Percentiles rank a stretch among this genome's conserved stretches.
phyloP scores from a whole-genome alignment of 441 rosid species.

The Eugenia klotzschiana region DNA sequence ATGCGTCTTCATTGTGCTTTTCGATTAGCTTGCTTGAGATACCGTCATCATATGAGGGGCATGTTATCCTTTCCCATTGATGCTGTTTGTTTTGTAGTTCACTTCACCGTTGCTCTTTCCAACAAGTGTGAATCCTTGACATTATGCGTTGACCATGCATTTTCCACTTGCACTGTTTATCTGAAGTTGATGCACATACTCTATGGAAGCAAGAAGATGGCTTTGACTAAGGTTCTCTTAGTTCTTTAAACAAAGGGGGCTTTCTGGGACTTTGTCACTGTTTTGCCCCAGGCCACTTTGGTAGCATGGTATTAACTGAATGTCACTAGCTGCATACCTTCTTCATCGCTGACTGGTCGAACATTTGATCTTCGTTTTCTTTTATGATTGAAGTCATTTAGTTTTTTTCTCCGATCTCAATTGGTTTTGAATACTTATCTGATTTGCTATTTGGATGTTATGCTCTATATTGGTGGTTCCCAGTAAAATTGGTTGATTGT shows the following conservation, averaged over 20 bases:
- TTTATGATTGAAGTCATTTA: background rate
- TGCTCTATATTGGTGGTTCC: background rate
- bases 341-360: background rate
- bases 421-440: background rate
- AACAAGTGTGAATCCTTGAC: background rate
- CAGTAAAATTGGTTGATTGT: background rate
- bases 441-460: background rate
- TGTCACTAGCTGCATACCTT: background rate
- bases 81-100: background rate
- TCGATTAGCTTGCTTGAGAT: background rate
- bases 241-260: background rate
- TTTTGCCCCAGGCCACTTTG: background rate
- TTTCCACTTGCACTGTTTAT: background rate
- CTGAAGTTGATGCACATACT: background rate
- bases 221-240: background rate
- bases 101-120: background rate
- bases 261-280: background rate
- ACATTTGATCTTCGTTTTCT: background rate
- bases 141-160: background rate
- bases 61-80: background rate
- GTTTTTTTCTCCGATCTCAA: background rate
- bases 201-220: background rate
- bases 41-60: background rate
- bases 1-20: background rate
- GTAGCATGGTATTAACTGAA: background rate